Conservation (phyloP, 108 stramenopile genomes). For the Asterionellopsis glacialis region DNA sequence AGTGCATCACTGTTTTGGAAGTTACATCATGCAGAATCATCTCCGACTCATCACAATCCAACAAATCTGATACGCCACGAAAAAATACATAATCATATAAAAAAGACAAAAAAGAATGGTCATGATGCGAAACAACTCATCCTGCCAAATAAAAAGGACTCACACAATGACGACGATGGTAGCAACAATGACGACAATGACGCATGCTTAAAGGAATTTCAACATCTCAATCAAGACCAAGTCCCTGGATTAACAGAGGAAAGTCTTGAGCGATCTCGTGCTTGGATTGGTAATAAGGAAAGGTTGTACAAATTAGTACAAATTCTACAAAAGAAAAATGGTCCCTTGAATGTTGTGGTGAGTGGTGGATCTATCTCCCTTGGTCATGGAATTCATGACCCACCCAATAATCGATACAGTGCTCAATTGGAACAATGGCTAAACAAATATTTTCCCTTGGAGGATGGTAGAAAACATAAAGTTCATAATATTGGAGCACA, state of each 20-base stretch:
- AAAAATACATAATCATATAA: too few relatives aligned
- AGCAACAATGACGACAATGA: neutral
- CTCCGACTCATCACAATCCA: too few relatives aligned
- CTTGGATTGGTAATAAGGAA: conserved; percentile 44
- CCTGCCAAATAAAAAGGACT: too few relatives aligned
- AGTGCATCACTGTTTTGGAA: too few relatives aligned
- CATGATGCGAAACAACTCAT: too few relatives aligned
- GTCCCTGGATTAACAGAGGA: conserved; percentile 38
- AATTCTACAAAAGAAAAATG: conserved; percentile 11
- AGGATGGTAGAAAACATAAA: conserved; percentile 15
- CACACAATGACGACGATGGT: too few relatives aligned
- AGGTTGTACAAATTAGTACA: conserved; percentile 23
- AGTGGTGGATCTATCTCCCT: conserved; percentile 55
- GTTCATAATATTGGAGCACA: conserved; percentile 53
- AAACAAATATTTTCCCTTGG: conserved; percentile 50
- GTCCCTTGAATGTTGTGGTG: conserved; percentile 40
- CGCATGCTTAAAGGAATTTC: conserved; percentile 31
- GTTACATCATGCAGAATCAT: too few relatives aligned
- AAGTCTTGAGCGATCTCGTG: conserved; percentile 34
- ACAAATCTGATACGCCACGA: too few relatives aligned
- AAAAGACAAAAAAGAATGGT: too few relatives aligned
- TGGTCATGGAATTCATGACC: conserved; percentile 38
- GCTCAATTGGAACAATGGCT: conserved; percentile 48
- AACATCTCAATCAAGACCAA: conserved; percentile 25
- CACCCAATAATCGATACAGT: conserved; percentile 21